These are phyloP conservation scores for Calonectria honghensis DNA, from an alignment of 2,329 filamentous ascomycete species.

Conservation along the genomic window DNA sequence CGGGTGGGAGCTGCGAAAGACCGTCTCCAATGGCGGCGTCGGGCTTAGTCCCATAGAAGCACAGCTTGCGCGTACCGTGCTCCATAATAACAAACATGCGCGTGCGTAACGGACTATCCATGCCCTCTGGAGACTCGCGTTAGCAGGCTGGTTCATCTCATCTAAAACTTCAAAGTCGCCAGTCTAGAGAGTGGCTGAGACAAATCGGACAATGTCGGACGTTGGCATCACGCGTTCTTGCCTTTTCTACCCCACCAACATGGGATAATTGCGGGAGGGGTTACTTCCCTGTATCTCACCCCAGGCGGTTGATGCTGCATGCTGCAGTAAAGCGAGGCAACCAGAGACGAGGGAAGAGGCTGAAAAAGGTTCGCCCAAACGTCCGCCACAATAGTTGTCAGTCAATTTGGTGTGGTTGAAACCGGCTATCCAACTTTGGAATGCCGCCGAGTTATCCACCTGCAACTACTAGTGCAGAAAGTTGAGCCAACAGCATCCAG, in stretches of 20 bases:
- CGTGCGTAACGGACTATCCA: neutral
- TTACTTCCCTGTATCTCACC: neutral
- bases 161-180: neutral
- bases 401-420: neutral
- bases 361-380: neutral
- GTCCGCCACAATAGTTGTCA: neutral
- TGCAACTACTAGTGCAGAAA: neutral
- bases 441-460: neutral
- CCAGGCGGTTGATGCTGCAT: neutral
- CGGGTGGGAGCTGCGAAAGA: neutral
- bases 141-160: too few species aligned
- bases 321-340: neutral
- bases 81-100: neutral
- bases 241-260: neutral
- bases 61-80: neutral
- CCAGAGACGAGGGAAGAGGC: neutral
- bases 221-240: neutral
- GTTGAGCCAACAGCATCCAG: neutral
- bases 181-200: neutral
- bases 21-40: neutral
- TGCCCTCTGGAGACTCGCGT: too few species aligned
- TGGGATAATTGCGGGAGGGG: neutral
- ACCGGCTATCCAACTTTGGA: neutral
- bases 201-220: neutral
- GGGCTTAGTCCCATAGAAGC: neutral